phyloP scores from a whole-genome alignment of 176 grass and related monocot genomes.

The Lolium perenne region DNA sequence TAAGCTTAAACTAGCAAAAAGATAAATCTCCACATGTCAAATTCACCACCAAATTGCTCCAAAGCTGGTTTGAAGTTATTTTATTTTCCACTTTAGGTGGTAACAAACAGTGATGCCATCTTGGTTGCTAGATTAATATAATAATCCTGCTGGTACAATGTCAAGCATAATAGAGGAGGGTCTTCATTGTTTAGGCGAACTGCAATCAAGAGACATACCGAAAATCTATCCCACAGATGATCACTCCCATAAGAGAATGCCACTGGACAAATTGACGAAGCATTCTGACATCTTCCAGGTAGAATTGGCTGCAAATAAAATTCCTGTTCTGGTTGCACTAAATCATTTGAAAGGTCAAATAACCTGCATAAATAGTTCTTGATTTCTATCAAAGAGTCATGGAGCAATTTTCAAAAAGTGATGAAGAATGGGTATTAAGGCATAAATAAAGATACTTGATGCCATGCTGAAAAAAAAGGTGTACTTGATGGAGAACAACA shows the following conservation, averaged over 20 bases:
- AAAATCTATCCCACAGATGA: constrained; percentile 97
- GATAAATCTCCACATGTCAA: not conserved
- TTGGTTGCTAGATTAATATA: constrained; percentile 31
- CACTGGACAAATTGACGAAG: constrained; percentile 75
- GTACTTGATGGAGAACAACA: constrained; percentile 17
- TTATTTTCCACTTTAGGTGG: constrained; percentile 14
- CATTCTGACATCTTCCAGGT: constrained; percentile 78
- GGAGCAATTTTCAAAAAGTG: not conserved
- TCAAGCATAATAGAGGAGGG: not conserved
- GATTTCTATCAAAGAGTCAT: constrained; percentile 33
- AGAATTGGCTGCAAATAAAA: constrained; percentile 86
- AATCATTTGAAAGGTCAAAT: constrained; percentile 85
- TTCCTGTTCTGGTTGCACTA: constrained; percentile 81
- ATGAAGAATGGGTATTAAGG: not conserved
- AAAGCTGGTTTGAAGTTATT: constrained; percentile 27
- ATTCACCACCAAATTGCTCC: not conserved
- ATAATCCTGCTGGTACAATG: not conserved
- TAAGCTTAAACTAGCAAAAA: not conserved
- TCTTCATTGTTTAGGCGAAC: not conserved
- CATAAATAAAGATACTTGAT: not conserved
- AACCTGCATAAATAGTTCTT: constrained; percentile 67
- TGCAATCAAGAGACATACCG: constrained; percentile 57
- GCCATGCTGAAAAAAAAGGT: not conserved
- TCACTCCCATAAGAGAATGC: constrained; percentile 85
- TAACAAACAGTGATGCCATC: constrained; percentile 9